Evolutionary conservation across 352 stramenopile species (phyloP), one percentile per base, ranked within the genome.

Genomic region (Lagenidium giganteum): DNA sequence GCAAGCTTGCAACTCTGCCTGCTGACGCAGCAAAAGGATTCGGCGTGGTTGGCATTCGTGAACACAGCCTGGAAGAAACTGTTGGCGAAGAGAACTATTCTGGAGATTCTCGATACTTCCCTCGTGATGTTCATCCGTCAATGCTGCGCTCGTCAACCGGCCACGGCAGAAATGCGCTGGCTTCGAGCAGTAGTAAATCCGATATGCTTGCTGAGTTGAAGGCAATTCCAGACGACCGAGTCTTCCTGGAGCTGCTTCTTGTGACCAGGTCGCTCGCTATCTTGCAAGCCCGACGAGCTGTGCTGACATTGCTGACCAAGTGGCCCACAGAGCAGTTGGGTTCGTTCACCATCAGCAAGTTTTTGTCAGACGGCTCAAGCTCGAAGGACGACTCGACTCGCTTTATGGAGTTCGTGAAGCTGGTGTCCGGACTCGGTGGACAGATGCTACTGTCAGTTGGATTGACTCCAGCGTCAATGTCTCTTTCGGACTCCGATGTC

Each of bases 331-430:
- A 69, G 8, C 44, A 42, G 17, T 72, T 92, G 4, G 80, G 80
- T 2, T 38, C 48, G 18, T 92, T 92, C 47, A 67, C 64, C 0
- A 60, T 88, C 30, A 49, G 56, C 56, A 35, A 52, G 14, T 82
- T 88, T 26, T 49, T 77, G n/a, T 54, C 64, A 42, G 26, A 38
- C 4, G 32, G 35, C 13, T 20, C 29, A 17, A 21, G 18, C 5
- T 20, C 34, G 2, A 30, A 35, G 12, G 25, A 6, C 4, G 21
- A 54, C 22, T 60, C 70, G 5, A 57, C 66, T 16, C 59, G 59
- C 17, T 84, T 95, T 29, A 74, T 90, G 13, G 78, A 90, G 30
- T 93, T 95, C 46, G 64, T 95, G 42, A 93, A 92, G 54, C 51
- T 95, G 14, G 81, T 86, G 39, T 76, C 78, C 14, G 78, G 80